Conservation (phyloP, 2,329 filamentous ascomycete genomes). For the Phialocephala sp. region DNA sequence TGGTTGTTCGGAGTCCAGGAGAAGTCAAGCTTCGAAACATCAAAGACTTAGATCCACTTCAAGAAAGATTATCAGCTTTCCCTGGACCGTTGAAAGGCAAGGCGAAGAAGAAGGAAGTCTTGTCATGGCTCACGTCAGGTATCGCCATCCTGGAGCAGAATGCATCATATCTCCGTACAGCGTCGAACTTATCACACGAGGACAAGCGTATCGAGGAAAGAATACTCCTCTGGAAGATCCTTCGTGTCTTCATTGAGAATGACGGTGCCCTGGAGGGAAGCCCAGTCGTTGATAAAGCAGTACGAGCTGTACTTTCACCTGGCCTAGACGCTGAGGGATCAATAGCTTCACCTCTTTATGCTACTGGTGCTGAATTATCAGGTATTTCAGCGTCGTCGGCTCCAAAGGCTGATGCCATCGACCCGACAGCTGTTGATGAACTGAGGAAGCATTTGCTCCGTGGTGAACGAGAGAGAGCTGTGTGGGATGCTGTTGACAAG, state of each 20-base stretch:
- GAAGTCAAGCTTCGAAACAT: conserved; percentile 79
- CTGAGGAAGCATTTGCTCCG: conserved; percentile 75
- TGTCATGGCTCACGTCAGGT: conserved; percentile 78
- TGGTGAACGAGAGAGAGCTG: conserved; percentile 87
- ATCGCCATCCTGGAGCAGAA: conserved; percentile 75
- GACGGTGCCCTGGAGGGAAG: conserved; percentile 83
- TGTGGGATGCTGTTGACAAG: conserved; percentile 92
- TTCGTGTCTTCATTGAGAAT: conserved; percentile 81
- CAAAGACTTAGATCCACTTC: conserved; percentile 73
- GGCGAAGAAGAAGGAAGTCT: conserved; percentile 91
- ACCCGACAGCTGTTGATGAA: conserved; percentile 71
- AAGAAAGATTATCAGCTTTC: conserved; percentile 78
- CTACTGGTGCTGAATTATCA: conserved; percentile 47
- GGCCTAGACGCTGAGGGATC: conserved; percentile 45
- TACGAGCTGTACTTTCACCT: conserved; percentile 76
- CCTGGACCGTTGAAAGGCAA: conserved; percentile 90
- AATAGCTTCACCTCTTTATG: conserved; percentile 39
- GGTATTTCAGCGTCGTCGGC: conserved; percentile 46
- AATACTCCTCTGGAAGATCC: conserved; percentile 83
- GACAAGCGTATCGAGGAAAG: conserved; percentile 80
- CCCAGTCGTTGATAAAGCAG: conserved; percentile 71
- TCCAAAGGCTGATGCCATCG: conserved; percentile 66
- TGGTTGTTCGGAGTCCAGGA: conserved; percentile 82
- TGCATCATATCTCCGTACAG: conserved; percentile 47
- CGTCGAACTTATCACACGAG: conserved; percentile 58